Percentiles rank a stretch among this genome's conserved stretches.
These are phyloP conservation scores for Teratosphaeria gauchensis DNA, from an alignment of 2,329 filamentous ascomycete species.

Conservation along the genomic window DNA sequence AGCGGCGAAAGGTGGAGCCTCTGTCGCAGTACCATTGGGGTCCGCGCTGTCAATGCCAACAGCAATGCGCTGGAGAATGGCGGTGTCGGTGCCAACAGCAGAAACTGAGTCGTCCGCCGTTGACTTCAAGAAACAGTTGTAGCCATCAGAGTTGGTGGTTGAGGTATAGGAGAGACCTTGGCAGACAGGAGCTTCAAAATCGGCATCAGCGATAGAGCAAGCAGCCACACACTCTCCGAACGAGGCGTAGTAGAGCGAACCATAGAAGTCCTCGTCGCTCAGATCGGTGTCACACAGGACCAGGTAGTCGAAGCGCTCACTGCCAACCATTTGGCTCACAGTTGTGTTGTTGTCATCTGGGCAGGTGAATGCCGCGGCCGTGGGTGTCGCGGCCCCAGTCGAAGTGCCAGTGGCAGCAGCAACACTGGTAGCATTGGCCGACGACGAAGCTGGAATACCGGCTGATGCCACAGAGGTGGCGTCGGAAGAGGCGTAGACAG, in stretches of 20 bases:
- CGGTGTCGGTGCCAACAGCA: conserved; percentile 19
- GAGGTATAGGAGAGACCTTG: conserved; percentile 23
- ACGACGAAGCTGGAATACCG: neutral
- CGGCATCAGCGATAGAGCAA: conserved; percentile 22
- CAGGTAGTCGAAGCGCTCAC: conserved; percentile 24
- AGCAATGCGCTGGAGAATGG: conserved; percentile 20
- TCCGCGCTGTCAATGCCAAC: conserved; percentile 15
- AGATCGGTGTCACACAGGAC: conserved; percentile 25
- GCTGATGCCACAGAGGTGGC: conserved; percentile 1
- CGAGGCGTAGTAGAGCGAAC: conserved; percentile 16
- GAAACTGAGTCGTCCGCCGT: conserved; percentile 15
- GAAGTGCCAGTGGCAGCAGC: neutral
- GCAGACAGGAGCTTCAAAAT: conserved; percentile 21
- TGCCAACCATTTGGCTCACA: conserved; percentile 24
- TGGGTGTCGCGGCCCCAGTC: conserved; percentile 13
- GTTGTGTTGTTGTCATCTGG: conserved; percentile 23
- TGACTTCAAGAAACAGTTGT: conserved; percentile 26
- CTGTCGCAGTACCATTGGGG: conserved; percentile 16
- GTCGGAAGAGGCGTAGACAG: neutral
- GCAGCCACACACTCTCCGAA: conserved; percentile 25
- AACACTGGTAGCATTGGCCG: neutral
- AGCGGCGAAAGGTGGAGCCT: conserved; percentile 13
- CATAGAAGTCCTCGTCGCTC: conserved; percentile 17
- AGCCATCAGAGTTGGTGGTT: conserved; percentile 11
- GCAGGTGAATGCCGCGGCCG: conserved; percentile 21